Evolutionary conservation across 129 eudicot genomes (phyloP), one percentile per base, ranked within the genome.

Genomic region (Arctium minus): DNA sequence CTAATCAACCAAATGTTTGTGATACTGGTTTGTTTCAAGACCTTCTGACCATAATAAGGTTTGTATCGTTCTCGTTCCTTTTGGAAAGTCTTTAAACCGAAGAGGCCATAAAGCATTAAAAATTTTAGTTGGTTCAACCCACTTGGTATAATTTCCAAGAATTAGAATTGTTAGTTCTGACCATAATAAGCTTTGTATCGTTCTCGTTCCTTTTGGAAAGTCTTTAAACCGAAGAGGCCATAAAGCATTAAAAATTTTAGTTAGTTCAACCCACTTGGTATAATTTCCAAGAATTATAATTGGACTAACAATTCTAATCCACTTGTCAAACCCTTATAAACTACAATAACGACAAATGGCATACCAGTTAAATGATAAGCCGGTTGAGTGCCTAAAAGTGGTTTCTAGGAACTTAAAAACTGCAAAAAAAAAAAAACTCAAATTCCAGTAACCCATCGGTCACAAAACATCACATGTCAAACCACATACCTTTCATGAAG

Each of bases 11-110:
- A 22, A 22, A 22, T 93, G 72, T 87, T 76, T 64, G 94, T 92
- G 79, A 93, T 88, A 73, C 85, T 84, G 29, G 91, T 91, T 89
- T 91, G 96, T 84, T 91, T 93, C 85, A 86, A 88, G 70, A 94
- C 93, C 97, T 22, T 22, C 27, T 22, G 27, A 22, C 27, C 27
- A 22, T 22, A 22, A 22, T 22, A 22, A 22, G 27, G 27, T 22
- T 22, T 22, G 27, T 22, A 22, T 22, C 27, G 27, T 22, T 22
- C 27, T 22, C 27, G 27, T 22, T 22, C 27, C 27, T 22, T 22
- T 22, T 22, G 27, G 27, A 22, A 22, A 22, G 27, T 22, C 27
- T 22, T 22, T 22, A 22, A 22, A 22, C 27, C 27, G 27, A 22
- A 22, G 27, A 22, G 27, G 27, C 27, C 27, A 22, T 22, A 22